Conservation (phyloP, 2,329 filamentous ascomycete species). For the Phaeosphaeria sp. region DNA sequence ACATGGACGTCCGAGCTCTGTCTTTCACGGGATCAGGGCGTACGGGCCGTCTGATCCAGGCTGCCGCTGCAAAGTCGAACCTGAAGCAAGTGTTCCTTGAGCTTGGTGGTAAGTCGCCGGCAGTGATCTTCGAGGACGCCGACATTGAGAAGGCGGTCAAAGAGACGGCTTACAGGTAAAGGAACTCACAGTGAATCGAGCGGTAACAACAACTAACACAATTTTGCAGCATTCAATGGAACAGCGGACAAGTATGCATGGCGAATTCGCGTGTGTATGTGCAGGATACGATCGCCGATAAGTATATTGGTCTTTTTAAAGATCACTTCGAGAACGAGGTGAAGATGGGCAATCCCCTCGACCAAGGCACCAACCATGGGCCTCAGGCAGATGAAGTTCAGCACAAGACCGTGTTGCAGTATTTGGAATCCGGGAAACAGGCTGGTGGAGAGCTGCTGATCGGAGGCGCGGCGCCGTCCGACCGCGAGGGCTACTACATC, state of each 20-base stretch:
- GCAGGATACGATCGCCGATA: constrained; percentile 58
- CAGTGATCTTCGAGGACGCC: constrained; percentile 80
- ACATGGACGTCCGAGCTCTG: constrained; percentile 81
- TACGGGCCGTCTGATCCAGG: constrained; percentile 83
- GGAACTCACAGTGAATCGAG: not conserved
- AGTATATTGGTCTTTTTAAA: constrained; percentile 52
- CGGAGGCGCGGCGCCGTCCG: constrained; percentile 37
- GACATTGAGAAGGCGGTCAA: constrained; percentile 77
- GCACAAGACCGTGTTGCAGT: constrained; percentile 56
- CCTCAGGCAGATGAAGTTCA: constrained; percentile 61
- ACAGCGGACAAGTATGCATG: constrained; percentile 67
- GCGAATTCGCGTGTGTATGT: constrained; percentile 67
- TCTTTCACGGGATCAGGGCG: constrained; percentile 85
- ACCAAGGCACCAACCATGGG: constrained; percentile 73
- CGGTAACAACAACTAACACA: not conserved
- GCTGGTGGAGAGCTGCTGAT: constrained; percentile 53
- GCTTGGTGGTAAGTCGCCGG: constrained; percentile 86
- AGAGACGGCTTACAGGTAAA: constrained; percentile 50
- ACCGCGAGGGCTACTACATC: constrained; percentile 53
- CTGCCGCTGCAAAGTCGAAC: constrained; percentile 74
- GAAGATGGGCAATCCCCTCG: constrained; percentile 64
- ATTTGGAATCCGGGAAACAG: constrained; percentile 70
- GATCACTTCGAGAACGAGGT: constrained; percentile 37
- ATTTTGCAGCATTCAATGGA: constrained; percentile 51
- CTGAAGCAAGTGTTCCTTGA: constrained; percentile 88